Base-by-base conservation (phyloP, 2,329 filamentous ascomycete genomes). In the Coniochaeta hoffmannii region DNA sequence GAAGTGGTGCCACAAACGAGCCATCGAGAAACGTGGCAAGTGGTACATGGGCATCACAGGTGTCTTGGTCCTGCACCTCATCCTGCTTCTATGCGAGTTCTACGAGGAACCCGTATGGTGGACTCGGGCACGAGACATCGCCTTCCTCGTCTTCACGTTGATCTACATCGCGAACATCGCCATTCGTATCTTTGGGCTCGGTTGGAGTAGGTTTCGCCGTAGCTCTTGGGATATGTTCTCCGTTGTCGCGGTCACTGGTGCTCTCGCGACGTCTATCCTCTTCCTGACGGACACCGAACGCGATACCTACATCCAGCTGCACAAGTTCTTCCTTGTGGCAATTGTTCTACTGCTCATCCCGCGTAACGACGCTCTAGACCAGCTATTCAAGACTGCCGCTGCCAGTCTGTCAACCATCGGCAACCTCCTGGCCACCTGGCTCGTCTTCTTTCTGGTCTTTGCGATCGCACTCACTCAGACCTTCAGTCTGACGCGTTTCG, bases 141-240 rank as follows among this genome's bases (percentile, higher is more conserved):
- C 96, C 12, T 97, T 97, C 71, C 79, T 97, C 35, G 67, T 78
- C 28, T 90, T 97, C 66, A 94, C 87, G 2, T 69, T 94, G 19
- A 79, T 95, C 58, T 97, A 96, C 71, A 81, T 90, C 57, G 78
- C 80, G 57, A 97, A 99, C 67, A 85, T 96, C 50, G 69, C 84
- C 31, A 87, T 99, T 57, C 88, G 94, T 24, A 85, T 99, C 57
- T 74, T 92, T 57, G 94, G 94, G 12, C 81, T 97, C 26, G 91
- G 91, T 1, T 99, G 94, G 94, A 82, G 87, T 55, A 85, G 94
- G 46, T 99, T 97, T 68, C 83, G 91, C 26, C 86, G 87, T 66
- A 97, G 93, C 68, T 93, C 93, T 0, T 99, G 94, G 94, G 94
- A 99, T 68, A 66, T 99, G 1, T 99, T 91, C 69, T 92, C 92